Conservation (phyloP, 805 yeast genomes). For the Candida oleophila region DNA sequence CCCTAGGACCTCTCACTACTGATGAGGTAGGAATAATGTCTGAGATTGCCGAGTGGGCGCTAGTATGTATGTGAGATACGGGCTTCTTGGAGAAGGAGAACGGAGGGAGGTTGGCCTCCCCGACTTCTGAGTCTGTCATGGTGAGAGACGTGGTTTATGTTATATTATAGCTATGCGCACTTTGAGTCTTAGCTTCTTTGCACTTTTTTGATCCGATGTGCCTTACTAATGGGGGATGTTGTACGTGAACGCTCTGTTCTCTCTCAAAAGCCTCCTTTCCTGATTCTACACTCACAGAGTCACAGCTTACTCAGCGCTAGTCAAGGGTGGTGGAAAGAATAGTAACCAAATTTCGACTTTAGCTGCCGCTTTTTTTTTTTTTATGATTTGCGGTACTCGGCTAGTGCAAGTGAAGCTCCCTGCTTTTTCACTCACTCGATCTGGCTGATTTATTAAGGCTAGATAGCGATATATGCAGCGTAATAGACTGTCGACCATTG, state of each 20-base stretch:
- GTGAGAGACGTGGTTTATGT: not conserved
- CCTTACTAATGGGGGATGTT: not conserved
- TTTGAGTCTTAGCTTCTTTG: too few species aligned
- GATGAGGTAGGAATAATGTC: conserved; percentile 19
- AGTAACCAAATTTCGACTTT: too few species aligned
- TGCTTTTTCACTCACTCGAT: not conserved
- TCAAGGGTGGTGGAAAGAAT: not conserved
- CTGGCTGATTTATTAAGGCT: not conserved
- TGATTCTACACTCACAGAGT: too few species aligned
- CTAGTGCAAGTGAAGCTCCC: not conserved
- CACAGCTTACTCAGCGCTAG: too few species aligned
- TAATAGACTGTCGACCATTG: not conserved
- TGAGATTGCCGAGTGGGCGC: conserved; percentile 24
- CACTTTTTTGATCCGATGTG: not conserved
- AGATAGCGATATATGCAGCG: not conserved
- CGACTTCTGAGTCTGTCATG: conserved; percentile 1
- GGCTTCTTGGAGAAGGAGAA: conserved; percentile 34
- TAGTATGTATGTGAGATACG: conserved; percentile 13
- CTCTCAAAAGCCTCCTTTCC: too few species aligned
- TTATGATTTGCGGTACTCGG: not conserved
- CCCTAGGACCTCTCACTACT: not conserved
- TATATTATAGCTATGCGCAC: not conserved
- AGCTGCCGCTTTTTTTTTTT: not conserved
- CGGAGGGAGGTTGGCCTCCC: conserved; percentile 16
- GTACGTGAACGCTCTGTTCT: too few species aligned